Base-by-base conservation (phyloP, 2,329 filamentous ascomycete genomes). In the Coleophoma crateriformis region DNA sequence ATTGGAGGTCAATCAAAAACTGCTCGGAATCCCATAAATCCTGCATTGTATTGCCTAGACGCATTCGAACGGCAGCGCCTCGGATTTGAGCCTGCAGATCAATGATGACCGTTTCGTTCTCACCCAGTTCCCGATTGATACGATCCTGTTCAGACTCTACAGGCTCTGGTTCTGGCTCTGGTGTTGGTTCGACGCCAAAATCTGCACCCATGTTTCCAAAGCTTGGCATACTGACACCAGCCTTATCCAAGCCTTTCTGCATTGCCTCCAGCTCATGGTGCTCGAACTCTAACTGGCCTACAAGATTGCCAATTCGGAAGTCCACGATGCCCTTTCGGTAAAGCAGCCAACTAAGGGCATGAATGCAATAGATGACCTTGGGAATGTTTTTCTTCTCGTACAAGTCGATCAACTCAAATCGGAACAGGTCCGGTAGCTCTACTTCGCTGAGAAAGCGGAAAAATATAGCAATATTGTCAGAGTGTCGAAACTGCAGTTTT, bases 301-400 rank as follows among this genome's bases (percentile, higher is more conserved):
- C 90, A 40, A 99, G 76, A 62, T 99, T 99, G 14, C 92, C 94
- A 62, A 99, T 99, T 8, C 91, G 85, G 68, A 99, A 97, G 63
- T 91, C 87, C 37, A 97, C 87, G 54, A 97, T 90, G 1, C 94
- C 92, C 67, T 96, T 94, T 45, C 94, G 86, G 68, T 89, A 96
- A 11, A 99, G 76, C n/a, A 99, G 77, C 90, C 92, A 99, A 66
- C 92, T 97, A 15, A 99, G 75, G 0, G 94, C 94, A 63, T 99
- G 94, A 47, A 99, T 94, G 65, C 94, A 99, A 71, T 99, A 95
- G 54, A 99, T 99, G 65, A 97, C 95, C 68, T 97, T 99, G 4
- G 94, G 94, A 1, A 97, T 95, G 62, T 99, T 99, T 71, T 99
- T 99, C 76, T 97, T 99, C 70, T 99, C 95, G 72, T 99, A 99